Base-by-base conservation (phyloP, 306 rosid species). In the Pyrus pyrifolia region DNA sequence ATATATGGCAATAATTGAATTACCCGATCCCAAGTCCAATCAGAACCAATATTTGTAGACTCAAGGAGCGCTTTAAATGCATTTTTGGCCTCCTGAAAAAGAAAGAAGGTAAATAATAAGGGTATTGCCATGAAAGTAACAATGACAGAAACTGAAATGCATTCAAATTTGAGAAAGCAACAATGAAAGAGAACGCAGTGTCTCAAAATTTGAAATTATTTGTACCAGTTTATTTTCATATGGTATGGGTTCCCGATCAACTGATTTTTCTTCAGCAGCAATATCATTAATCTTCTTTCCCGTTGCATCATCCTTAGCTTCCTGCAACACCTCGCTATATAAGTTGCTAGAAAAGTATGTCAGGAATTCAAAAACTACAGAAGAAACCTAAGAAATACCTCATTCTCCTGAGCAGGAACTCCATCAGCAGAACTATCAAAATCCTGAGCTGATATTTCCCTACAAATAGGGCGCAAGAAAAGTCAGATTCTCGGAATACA, bases 1-100 rank as follows among this genome's bases (percentile, higher is more conserved):
- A 9, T 17, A 44, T 23, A 40, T 15, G 22, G 35, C 11, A 62
- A 45, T 44, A 76, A 82, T 65, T 29, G 70, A 81, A 80, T 66
- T 93, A 93, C 98, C 96, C 96, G 92, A 81, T 93, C 98, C 98
- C 98, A 93, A 67, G 90, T 91, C 97, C 97, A 93, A 80, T 91
- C 98, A 78, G 96, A 90, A 65, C 97, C 94, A 83, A 93, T 86
- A 83, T 90, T 91, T 49, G 92, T 86, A 69, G 92, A 86, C 83
- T 90, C 97, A 90, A 93, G 68, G 73, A 93, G 92, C 55, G 89
- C 82, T 89, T 90, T 91, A 78, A 93, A 93, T 72, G 93, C 92
- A 74, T 86, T 87, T 86, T 93, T 91, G 59, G 96, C 98, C 84
- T 93, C 98, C 98, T 93, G 55, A 68, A 31, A 82, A 72, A 78